Evolutionary conservation across 495 filamentous ascomycete species (phyloP), one percentile per base, ranked within the genome.

Genomic region (Tetracladium marchalianum): DNA sequence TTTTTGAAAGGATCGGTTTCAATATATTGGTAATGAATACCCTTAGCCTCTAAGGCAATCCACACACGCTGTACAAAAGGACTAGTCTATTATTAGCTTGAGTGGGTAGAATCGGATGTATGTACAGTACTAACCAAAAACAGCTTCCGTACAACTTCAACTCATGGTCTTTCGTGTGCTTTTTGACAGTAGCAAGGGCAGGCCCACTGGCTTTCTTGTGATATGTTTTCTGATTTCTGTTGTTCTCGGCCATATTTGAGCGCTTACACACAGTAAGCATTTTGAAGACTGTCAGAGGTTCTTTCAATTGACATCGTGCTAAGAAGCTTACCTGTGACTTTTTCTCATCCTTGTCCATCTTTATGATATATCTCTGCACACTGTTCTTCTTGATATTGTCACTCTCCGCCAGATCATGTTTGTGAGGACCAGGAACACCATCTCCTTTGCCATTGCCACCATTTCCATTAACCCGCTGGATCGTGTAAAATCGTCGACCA

Each of bases 41-140:
- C 73, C 60, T 95, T 95, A 41, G 80, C 65, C 62, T 97, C 89
- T n/a, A 97, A 70, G 6, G 90, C 81, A 52, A 97, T 94, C 90
- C 90, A 97, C 15, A 95, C 87, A 11, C 90, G 81, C 64, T 96
- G 90, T 1, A 92, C 88, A 62, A 95, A 95, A 2, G 57, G 57
- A 36, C 56, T 59, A 43, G 10, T 36, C 18, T 22, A 31, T 11
- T 5, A 40, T 34, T 7, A 31, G 36, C 40, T 17, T 27, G 22
- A 3, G 22, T 27, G 11, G 11, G 16, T 31, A 5, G 10, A 24
- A 44, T 17, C 13, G 22, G 38, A 39, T 5, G 39, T 32, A 37
- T 35, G 32, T 54, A 13, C 33, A 27, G 11, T 15, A 68, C 78
- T 61, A 63, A 90, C 87, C 90, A 95, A 63, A 95, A 95, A 65